These are phyloP conservation scores for Sporothrix euskadiensis DNA, from an alignment of 2,329 filamentous ascomycete species.

Conservation along the genomic window DNA sequence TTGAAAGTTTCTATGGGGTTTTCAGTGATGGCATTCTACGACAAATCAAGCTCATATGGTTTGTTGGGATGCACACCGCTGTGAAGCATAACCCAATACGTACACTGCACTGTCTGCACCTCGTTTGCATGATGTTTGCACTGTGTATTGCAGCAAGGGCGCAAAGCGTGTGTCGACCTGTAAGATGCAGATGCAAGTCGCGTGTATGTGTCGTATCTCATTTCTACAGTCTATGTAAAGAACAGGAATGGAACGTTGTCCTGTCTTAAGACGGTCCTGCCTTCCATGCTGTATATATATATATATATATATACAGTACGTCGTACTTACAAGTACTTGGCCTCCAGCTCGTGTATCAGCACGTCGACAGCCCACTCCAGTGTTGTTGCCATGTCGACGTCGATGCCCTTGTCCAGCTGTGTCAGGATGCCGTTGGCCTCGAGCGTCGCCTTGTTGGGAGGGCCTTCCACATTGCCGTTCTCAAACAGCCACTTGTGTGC, in stretches of 20 bases:
- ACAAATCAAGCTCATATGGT: background rate
- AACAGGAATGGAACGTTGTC: background rate
- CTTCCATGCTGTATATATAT: background rate
- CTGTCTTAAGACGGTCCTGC: background rate
- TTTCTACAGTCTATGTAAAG: background rate
- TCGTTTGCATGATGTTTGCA: background rate
- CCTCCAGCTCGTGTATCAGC: slow-evolving; percentile 52
- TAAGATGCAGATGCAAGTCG: too few relatives aligned
- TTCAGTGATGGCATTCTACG: background rate
- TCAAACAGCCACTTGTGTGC: slow-evolving; percentile 81
- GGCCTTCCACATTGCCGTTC: slow-evolving; percentile 64
- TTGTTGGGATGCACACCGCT: background rate
- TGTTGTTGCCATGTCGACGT: slow-evolving; percentile 61
- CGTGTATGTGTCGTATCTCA: background rate
- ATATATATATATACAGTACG: too few relatives aligned
- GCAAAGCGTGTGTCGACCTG: too few relatives aligned
- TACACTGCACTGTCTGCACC: background rate
- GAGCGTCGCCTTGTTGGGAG: slow-evolving; percentile 49
- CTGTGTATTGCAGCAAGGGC: too few relatives aligned
- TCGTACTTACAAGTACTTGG: slow-evolving; percentile 5
- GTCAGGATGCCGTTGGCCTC: slow-evolving; percentile 48
- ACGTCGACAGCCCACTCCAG: slow-evolving; percentile 68
- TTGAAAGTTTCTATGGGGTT: background rate
- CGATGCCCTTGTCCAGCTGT: slow-evolving; percentile 48
- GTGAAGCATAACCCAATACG: background rate